A percentile compares a stretch with the other conserved stretches of the same genome.
These are phyloP conservation scores for Globisporangium carolinianum DNA, from an alignment of 352 stramenopile species.

Conservation along the genomic window DNA sequence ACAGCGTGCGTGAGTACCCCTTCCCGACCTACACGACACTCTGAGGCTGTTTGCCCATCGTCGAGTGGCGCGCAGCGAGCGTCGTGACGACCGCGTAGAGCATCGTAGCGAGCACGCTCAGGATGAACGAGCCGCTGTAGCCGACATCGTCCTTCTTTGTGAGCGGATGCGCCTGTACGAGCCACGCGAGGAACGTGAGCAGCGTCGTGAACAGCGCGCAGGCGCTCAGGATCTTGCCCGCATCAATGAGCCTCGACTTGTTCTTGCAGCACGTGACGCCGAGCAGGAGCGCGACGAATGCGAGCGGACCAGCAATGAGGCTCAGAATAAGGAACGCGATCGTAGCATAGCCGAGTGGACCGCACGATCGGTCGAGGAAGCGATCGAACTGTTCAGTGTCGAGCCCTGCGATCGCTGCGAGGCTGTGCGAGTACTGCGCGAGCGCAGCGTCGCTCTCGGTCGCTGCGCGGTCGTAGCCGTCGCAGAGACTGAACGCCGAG, in stretches of 20 bases:
- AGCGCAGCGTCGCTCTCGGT: constrained; percentile 19
- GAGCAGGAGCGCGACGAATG: constrained; percentile 44
- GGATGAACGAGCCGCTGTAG: constrained; percentile 48
- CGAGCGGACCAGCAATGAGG: constrained; percentile 27
- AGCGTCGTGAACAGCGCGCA: constrained; percentile 35
- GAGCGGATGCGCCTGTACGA: constrained; percentile 43
- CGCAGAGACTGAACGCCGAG: constrained; percentile 46
- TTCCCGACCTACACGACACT: too few relatives aligned
- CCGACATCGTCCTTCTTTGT: constrained; percentile 50
- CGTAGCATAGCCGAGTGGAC: constrained; percentile 31
- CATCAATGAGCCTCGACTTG: constrained; percentile 45
- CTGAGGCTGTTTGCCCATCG: not conserved
- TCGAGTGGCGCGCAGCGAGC: constrained; percentile 25
- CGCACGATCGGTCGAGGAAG: constrained; percentile 61
- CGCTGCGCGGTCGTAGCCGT: constrained; percentile 35
- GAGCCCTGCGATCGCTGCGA: constrained; percentile 40
- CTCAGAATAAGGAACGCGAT: constrained; percentile 41
- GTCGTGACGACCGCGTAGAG: constrained; percentile 38
- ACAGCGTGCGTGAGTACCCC: too few relatives aligned
- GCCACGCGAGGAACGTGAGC: constrained; percentile 55
- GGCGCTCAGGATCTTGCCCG: constrained; percentile 34
- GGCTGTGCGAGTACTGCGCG: constrained; percentile 22
- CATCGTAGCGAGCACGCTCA: constrained; percentile 35
- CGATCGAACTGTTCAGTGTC: constrained; percentile 39
- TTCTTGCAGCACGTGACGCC: constrained; percentile 72